Percentiles rank a stretch among this genome's conserved stretches.
Conservation (phyloP, 2,329 filamentous ascomycete species). For the Beauveria brongniartii region DNA sequence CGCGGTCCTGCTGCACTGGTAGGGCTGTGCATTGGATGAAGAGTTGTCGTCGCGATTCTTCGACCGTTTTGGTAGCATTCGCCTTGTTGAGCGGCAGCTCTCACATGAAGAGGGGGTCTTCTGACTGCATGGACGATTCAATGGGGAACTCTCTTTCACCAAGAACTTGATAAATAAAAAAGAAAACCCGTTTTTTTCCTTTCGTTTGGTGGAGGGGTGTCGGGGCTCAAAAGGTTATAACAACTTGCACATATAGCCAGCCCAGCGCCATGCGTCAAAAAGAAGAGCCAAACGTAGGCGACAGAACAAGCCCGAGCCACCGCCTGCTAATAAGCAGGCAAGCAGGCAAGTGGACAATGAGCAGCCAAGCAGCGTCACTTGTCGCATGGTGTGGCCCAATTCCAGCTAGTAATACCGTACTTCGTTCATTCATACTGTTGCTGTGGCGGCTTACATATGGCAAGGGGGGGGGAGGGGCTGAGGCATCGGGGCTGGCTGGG, state of each 20-base stretch:
- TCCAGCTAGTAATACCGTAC: not conserved
- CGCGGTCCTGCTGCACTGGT: not conserved
- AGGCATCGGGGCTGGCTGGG: conserved; percentile 4
- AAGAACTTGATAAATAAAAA: not conserved
- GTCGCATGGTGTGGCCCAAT: not conserved
- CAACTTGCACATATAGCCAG: conserved; percentile 1
- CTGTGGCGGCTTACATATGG: conserved; percentile 6
- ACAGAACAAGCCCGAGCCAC: not conserved
- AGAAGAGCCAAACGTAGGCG: not conserved
- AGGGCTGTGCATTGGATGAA: conserved; percentile 1
- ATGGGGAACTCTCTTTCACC: not conserved
- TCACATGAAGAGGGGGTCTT: not conserved
- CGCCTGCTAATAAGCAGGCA: not conserved
- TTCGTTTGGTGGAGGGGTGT: not conserved
- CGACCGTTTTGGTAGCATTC: conserved; percentile 1
- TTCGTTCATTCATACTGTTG: conserved; percentile 2
- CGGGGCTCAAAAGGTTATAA: not conserved
- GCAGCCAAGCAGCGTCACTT: not conserved
- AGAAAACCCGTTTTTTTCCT: not conserved
- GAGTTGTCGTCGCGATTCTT: not conserved
- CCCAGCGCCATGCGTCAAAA: not conserved
- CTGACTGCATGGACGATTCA: not conserved
- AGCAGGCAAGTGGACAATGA: conserved; percentile 1
- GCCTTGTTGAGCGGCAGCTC: not conserved
- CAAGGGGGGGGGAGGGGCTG: not conserved